Evolutionary conservation across 164 flowering plant genomes (phyloP), one percentile per base, ranked within the genome.

Genomic region (Dillenia turbinata): DNA sequence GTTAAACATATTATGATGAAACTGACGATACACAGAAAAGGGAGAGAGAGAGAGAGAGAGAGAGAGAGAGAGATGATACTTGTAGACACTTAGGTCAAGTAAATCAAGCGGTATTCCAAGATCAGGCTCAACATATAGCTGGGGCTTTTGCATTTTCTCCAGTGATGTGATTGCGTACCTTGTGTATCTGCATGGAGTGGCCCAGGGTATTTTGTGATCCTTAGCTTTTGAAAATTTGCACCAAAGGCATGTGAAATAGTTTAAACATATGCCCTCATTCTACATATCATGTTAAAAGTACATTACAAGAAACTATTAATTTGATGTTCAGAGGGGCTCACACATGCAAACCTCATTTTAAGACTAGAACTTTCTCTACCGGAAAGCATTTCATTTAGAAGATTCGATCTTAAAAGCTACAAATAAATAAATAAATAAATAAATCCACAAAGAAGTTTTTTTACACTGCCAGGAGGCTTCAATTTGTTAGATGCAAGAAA

Each of bases 101-200:
- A 94, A 81, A 69, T 94, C 99, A 54, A 94, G 92, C 5, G 97
- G 96, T 70, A 94, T 89, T 69, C 97, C 99, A 60, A 94, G 88
- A 79, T 94, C 99, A 33, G 96, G 85, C 73, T 94, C 97, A 12
- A 88, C 90, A 80, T 79, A 77, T 17, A 94, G 80, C 64, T 94
- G 78, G n/a, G 99, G 99, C 76, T 89, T 94, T 70, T 85, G 88
- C 74, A 75, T 74, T 75, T 94, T 94, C 82, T 94, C 99, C 81
- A 94, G 63, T 47, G 99, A 85, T 26, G 96, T 89, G 61, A 91
- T 86, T 26, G 88, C 61, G 65, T 91, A 94, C 66, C 73, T 85
- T 13, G 88, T 65, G 71, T 81, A 88, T 67, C 99, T 94, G 96
- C 77, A 75, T 33, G 40, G 40, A 33, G 40, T 33, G 40, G 6